Conservation (phyloP, 1,284 basidiomycete genomes). For the Neonothopanus nambi region DNA sequence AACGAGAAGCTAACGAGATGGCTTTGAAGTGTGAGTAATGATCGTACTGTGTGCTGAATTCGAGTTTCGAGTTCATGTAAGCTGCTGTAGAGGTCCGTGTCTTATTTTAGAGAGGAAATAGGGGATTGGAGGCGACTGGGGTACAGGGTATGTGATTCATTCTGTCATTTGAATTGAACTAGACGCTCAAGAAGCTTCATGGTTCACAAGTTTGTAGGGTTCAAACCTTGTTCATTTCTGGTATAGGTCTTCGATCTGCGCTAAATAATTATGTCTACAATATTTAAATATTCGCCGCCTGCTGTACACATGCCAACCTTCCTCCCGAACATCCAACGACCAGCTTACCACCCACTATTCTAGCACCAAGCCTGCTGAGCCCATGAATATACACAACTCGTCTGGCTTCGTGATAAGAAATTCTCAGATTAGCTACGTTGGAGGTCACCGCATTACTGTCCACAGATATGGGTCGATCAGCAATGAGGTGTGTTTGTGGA, state of each 20-base stretch:
- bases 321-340: no score
- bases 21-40: no score
- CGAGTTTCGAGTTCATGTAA: no score
- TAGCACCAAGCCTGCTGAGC: no score
- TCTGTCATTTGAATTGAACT: neutral
- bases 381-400: neutral
- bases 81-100: no score
- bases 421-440: neutral
- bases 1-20: no score
- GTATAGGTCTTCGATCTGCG: neutral
- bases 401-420: neutral
- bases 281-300: no score
- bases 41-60: no score
- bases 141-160: neutral
- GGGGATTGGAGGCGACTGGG: no score
- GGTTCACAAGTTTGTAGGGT: neutral
- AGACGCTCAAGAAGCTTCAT: neutral
- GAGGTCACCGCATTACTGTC: neutral
- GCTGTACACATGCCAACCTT: neutral
- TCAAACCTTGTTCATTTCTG: neutral
- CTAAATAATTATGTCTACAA: neutral
- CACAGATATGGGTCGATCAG: conserved; percentile 2
- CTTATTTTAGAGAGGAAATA: no score
- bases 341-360: no score
- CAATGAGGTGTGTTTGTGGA: conserved; percentile 2